Conservation (phyloP, 306 rosid species). For the Cucumis sativus region DNA sequence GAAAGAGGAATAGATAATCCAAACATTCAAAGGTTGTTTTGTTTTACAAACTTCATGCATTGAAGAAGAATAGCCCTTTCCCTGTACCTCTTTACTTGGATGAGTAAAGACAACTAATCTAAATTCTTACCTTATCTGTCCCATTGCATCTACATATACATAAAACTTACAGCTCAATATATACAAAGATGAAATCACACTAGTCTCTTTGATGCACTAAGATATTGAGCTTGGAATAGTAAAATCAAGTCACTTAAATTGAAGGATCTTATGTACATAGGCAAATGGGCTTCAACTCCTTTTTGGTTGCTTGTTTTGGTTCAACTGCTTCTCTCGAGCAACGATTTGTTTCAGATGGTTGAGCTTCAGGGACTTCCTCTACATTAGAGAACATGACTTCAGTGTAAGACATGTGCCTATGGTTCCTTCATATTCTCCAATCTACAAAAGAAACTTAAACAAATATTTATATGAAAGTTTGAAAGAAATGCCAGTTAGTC, state of each 20-base stretch:
- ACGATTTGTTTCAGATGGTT: constrained; percentile 53
- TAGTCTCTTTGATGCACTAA: constrained; percentile 4
- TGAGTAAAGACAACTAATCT: too few species aligned
- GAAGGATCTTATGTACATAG: constrained; percentile 44
- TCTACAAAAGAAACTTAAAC: constrained; percentile 21
- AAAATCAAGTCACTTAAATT: constrained; percentile 45
- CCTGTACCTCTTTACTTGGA: too few species aligned
- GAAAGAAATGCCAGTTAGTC: background rate
- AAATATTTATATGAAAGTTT: background rate
- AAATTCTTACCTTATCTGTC: too few species aligned
- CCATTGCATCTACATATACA: too few species aligned
- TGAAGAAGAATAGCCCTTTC: too few species aligned
- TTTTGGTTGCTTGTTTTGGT: constrained; percentile 38
- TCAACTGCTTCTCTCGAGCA: constrained; percentile 48
- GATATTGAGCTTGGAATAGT: constrained; percentile 13
- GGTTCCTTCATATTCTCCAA: constrained; percentile 67
- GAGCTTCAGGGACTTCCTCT: constrained; percentile 42
- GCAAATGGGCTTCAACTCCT: constrained; percentile 49
- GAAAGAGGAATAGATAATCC: too few species aligned
- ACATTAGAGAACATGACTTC: constrained; percentile 12
- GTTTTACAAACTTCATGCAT: too few species aligned
- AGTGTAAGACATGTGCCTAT: constrained; percentile 35
- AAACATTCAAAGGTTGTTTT: too few species aligned
- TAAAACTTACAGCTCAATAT: background rate
- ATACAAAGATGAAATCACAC: background rate